Evolutionary conservation across 2,329 filamentous ascomycete genomes (phyloP).

Genomic region (Curvularia sp.): DNA sequence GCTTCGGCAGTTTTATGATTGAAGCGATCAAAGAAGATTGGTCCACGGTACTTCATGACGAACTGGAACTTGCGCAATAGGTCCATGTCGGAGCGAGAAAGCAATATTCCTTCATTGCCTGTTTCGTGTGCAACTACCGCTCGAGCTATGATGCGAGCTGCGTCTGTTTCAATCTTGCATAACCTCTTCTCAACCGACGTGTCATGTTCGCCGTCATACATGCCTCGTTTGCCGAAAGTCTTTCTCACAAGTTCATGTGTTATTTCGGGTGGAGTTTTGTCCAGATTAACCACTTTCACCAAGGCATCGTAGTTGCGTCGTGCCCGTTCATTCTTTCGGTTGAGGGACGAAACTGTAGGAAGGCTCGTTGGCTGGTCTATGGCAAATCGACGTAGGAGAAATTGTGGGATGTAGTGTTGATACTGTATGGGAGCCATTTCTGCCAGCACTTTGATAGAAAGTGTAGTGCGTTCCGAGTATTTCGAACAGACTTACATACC

Average conservation of each 20-base stretch:
- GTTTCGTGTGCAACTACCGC: constrained; percentile 20
- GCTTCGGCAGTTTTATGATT: constrained; percentile 42
- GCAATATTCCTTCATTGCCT: constrained; percentile 30
- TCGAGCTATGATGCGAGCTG: constrained; percentile 7
- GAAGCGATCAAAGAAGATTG: constrained; percentile 48
- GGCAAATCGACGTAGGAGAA: constrained; percentile 48
- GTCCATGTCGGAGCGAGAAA: constrained; percentile 48
- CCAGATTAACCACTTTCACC: background rate
- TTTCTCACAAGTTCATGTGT: background rate
- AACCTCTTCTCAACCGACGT: background rate
- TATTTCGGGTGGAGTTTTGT: background rate
- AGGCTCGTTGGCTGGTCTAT: constrained; percentile 11
- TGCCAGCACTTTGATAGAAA: too few species aligned
- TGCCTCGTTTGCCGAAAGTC: background rate
- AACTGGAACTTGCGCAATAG: constrained; percentile 57
- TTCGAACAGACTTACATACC: background rate
- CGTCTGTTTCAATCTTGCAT: background rate
- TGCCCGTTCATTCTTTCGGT: background rate
- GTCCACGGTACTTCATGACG: constrained; percentile 56
- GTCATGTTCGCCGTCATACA: background rate
- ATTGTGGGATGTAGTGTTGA: constrained; percentile 49
- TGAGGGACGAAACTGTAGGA: background rate
- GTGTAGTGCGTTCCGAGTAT: background rate
- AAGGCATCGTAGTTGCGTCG: constrained; percentile 1
- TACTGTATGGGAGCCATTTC: constrained; percentile 27